A percentile compares a stretch with the other conserved stretches of the same genome.
These are phyloP conservation scores for Fusarium nelsonii DNA, from an alignment of 2,329 filamentous ascomycete genomes.

Conservation along the genomic window DNA sequence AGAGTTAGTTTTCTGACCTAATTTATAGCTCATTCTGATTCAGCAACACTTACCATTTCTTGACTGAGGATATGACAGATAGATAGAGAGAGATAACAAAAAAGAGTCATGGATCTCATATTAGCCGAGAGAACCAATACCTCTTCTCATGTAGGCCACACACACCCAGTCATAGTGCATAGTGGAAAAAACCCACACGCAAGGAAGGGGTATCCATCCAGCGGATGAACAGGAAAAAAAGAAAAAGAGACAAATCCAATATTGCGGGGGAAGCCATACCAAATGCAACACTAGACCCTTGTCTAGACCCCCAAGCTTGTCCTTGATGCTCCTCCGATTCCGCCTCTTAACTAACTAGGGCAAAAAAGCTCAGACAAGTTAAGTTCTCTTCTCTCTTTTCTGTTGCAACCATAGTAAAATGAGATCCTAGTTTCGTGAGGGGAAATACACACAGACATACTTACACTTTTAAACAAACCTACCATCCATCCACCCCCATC, in stretches of 20 bases:
- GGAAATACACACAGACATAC: conserved; percentile 22
- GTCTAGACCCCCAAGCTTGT: not conserved
- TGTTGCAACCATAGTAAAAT: too few species aligned
- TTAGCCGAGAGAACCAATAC: conserved; percentile 25
- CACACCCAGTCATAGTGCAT: too few species aligned
- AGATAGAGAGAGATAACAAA: not conserved
- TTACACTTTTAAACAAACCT: too few species aligned
- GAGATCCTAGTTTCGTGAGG: conserved; percentile 35
- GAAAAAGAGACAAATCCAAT: conserved; percentile 27
- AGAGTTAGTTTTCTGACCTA: not conserved
- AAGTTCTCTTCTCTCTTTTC: not conserved
- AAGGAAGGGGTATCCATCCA: conserved; percentile 1
- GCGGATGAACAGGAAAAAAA: conserved; percentile 17
- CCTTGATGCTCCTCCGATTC: not conserved
- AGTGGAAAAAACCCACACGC: too few species aligned
- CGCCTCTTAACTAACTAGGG: conserved; percentile 16
- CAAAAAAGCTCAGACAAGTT: conserved; percentile 7
- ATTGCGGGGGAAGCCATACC: conserved; percentile 32
- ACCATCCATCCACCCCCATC: too few species aligned
- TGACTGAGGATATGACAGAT: not conserved
- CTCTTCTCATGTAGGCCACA: not conserved
- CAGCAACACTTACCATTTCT: too few species aligned
- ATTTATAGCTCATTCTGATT: not conserved
- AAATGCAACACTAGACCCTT: conserved; percentile 6
- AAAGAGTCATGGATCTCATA: not conserved